Evolutionary conservation across 495 filamentous ascomycete genomes (phyloP).

Genomic region (Podospora fimiseda): DNA sequence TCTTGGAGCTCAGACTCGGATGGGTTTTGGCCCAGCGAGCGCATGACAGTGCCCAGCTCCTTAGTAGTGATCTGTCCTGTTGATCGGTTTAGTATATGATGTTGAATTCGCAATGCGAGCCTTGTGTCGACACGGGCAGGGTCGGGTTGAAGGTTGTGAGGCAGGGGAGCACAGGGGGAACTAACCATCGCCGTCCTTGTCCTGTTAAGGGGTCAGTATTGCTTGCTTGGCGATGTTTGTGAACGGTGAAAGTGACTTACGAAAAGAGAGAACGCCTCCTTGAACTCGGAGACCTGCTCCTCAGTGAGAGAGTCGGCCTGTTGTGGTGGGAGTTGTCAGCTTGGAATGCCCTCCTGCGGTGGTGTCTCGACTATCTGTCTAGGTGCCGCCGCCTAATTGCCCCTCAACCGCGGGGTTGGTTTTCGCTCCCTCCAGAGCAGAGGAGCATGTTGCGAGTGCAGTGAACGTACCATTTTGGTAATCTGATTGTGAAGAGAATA

Average conservation of each 20-base stretch:
- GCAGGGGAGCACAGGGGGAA: constrained; percentile 24
- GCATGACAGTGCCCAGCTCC: constrained; percentile 98
- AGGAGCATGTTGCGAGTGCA: neutral
- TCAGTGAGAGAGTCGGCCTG: constrained; percentile 93
- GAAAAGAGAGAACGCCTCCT: constrained; percentile 99
- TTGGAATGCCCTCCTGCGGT: constrained; percentile 9
- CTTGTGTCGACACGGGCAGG: neutral
- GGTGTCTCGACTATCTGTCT: neutral
- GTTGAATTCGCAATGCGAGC: constrained; percentile 7
- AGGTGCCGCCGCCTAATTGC: constrained; percentile 6
- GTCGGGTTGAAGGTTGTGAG: neutral
- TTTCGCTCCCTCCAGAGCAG: neutral
- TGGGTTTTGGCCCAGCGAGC: constrained; percentile 98
- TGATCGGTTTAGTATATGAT: constrained; percentile 16
- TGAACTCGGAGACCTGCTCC: constrained; percentile 99
- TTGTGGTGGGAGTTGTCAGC: constrained; percentile 17
- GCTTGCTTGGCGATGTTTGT: neutral
- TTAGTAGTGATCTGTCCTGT: constrained; percentile 98
- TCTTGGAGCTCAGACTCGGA: constrained; percentile 98
- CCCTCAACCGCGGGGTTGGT: constrained; percentile 25
- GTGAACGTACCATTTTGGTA: constrained; percentile 14
- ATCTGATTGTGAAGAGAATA: neutral
- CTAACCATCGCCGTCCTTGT: constrained; percentile 99
- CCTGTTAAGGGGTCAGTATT: constrained; percentile 48
- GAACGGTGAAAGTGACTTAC: constrained; percentile 54